Evolutionary conservation across 1,139 yeast genomes (phyloP).

Genomic region (Hanseniaspora uvarum): DNA sequence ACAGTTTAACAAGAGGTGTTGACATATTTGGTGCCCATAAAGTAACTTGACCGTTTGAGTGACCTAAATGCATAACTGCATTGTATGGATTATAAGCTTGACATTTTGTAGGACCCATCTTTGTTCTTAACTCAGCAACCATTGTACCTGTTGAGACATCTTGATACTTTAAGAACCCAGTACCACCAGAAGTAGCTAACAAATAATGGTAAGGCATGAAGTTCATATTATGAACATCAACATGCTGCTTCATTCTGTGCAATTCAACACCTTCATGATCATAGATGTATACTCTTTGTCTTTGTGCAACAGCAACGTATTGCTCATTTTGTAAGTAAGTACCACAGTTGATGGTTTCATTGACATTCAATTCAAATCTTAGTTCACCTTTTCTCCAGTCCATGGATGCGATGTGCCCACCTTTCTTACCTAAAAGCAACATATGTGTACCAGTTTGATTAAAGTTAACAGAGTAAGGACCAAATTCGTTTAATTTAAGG

Average conservation of each 20-base stretch:
- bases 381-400: slow-evolving; percentile 88
- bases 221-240: slow-evolving; percentile 73
- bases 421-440: slow-evolving; percentile 77
- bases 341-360: slow-evolving; percentile 84
- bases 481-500: slow-evolving; percentile 62
- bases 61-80: slow-evolving; percentile 90
- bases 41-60: slow-evolving; percentile 83
- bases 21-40: slow-evolving; percentile 90
- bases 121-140: slow-evolving; percentile 75
- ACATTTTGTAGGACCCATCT: slow-evolving; percentile 79
- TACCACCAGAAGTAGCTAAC: slow-evolving; percentile 75
- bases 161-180: slow-evolving; percentile 82
- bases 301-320: slow-evolving; percentile 93
- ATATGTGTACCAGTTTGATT: slow-evolving; percentile 79
- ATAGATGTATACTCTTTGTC: slow-evolving; percentile 84
- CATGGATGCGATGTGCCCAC: slow-evolving; percentile 80
- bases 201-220: slow-evolving; percentile 88
- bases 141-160: slow-evolving; percentile 89
- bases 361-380: slow-evolving; percentile 70
- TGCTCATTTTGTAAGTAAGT: slow-evolving; percentile 86
- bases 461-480: slow-evolving; percentile 77
- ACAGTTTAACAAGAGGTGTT: slow-evolving; percentile 73
- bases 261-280: slow-evolving; percentile 85
- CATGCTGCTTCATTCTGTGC: slow-evolving; percentile 81
- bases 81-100: slow-evolving; percentile 92